These are phyloP conservation scores for Clavispora carvajalis DNA, from an alignment of 805 yeast species.

Conservation along the genomic window DNA sequence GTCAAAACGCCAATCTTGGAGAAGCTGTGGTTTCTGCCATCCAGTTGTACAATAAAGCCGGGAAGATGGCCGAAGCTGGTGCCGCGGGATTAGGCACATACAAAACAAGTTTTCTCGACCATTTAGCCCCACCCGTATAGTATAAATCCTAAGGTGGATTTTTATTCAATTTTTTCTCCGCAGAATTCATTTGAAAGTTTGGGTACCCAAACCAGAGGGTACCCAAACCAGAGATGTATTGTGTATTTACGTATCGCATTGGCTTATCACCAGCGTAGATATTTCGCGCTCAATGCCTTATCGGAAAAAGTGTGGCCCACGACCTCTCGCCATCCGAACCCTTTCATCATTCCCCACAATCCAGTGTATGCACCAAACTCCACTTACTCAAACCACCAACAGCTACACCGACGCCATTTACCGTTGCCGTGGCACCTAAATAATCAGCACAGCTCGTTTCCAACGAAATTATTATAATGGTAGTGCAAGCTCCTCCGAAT, in stretches of 20 bases:
- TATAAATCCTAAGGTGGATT: too few species aligned
- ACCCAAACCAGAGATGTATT: too few species aligned
- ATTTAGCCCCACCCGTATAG: constrained; percentile 8
- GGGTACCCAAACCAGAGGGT: too few species aligned
- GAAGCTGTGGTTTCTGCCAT: constrained; percentile 54
- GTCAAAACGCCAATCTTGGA: constrained; percentile 22
- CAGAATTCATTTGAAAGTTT: too few species aligned
- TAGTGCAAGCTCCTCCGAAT: constrained; percentile 1
- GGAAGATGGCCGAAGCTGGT: constrained; percentile 43
- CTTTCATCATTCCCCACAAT: not conserved
- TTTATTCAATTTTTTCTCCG: too few species aligned
- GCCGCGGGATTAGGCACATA: constrained; percentile 53
- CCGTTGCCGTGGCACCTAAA: too few species aligned
- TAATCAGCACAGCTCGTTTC: too few species aligned
- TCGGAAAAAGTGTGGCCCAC: not conserved
- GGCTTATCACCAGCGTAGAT: too few species aligned
- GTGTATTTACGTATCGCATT: too few species aligned
- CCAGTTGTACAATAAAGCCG: constrained; percentile 54
- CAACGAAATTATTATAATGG: too few species aligned
- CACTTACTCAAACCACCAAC: not conserved
- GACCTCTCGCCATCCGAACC: not conserved
- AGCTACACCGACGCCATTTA: too few species aligned
- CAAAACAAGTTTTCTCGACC: constrained; percentile 43
- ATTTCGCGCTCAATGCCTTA: not conserved
- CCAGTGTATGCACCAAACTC: not conserved